These are phyloP conservation scores for Myriosclerotinia scirpicola DNA, from an alignment of 2,329 filamentous ascomycete species.

Conservation along the genomic window DNA sequence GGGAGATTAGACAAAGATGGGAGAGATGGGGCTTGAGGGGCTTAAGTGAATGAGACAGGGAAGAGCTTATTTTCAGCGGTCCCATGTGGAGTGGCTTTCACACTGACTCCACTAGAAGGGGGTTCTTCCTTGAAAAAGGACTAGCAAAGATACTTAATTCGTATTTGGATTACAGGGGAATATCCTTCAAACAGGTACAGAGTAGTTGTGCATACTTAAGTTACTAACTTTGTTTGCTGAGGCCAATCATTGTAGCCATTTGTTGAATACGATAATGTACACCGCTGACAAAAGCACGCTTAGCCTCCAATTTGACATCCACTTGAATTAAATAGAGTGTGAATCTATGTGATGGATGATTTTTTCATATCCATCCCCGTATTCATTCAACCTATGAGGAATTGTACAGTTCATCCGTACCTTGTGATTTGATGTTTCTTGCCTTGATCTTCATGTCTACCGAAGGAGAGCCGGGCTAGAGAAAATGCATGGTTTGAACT, in stretches of 20 bases:
- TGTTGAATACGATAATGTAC: not conserved
- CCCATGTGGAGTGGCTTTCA: conserved; percentile 18
- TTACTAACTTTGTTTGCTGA: not conserved
- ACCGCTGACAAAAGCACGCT: conserved; percentile 1
- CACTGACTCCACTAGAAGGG: conserved; percentile 1
- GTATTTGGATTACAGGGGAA: conserved; percentile 17
- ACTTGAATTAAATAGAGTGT: conserved; percentile 1
- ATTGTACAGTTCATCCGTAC: conserved; percentile 11
- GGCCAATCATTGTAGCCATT: conserved; percentile 1
- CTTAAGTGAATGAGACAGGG: conserved; percentile 4
- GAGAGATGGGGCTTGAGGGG: conserved; percentile 4
- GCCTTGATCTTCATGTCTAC: conserved; percentile 17
- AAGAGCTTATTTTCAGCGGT: conserved; percentile 20
- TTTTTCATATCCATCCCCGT: not conserved
- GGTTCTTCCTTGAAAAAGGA: not conserved
- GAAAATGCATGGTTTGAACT: conserved; percentile 11
- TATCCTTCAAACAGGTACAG: conserved; percentile 10
- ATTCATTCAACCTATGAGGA: conserved; percentile 10
- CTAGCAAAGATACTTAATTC: not conserved
- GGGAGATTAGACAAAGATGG: conserved; percentile 30
- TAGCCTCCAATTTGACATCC: conserved; percentile 10
- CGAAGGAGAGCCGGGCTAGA: conserved; percentile 20
- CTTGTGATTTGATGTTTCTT: conserved; percentile 18
- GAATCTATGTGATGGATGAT: conserved; percentile 14
- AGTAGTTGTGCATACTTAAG: not conserved